Evolutionary conservation across 1,284 basidiomycete species (phyloP), one percentile per base, ranked within the genome.

Genomic region (Ganoderma boninense): DNA sequence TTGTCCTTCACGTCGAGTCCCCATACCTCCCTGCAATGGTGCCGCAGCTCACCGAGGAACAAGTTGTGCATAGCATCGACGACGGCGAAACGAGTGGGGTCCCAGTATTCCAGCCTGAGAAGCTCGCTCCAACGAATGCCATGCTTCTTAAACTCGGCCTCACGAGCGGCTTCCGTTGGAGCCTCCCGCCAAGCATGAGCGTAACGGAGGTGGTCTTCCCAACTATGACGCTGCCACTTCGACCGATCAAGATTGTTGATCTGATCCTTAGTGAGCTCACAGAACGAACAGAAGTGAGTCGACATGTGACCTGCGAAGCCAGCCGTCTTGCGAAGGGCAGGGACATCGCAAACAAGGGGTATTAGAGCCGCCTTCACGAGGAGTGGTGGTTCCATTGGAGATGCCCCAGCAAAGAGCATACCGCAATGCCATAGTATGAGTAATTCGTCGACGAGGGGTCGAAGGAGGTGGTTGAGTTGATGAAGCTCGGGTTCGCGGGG

Each of bases 91-190:
- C 35, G 46, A 6, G 78, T 71, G 2, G 80, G 83, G 70, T 84
- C 77, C 80, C 80, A 85, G 64, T 84, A 85, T 2, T 75, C 74
- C 5, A 85, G 75, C 11, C 70, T 59, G 66, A 80, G 79, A 1
- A 86, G 74, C 52, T 78, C 75, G 6, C 80, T 80, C 80, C 81
- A 85, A 0, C 78, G 76, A 2, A 85, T 71, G 2, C 82, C 80
- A 59, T 79, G 43, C 11, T 69, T 29, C 44, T 78, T 70, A 64
- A 79, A 79, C 16, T 80, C 66, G 7, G 42, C 49, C 6, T 79
- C 65, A n/a, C 74, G 71, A 23, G 73, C 72, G 40, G 44, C 43
- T 26, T 73, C 66, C 1, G 73, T 78, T 7, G 38, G 10, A 0
- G 79, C 78, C 64, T 82, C 71, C 32, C 70, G 65, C 82, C 81